A percentile compares a stretch with the other conserved stretches of the same genome.
Conservation (phyloP, 2,329 filamentous ascomycete species). For the Xylogone sp. region DNA sequence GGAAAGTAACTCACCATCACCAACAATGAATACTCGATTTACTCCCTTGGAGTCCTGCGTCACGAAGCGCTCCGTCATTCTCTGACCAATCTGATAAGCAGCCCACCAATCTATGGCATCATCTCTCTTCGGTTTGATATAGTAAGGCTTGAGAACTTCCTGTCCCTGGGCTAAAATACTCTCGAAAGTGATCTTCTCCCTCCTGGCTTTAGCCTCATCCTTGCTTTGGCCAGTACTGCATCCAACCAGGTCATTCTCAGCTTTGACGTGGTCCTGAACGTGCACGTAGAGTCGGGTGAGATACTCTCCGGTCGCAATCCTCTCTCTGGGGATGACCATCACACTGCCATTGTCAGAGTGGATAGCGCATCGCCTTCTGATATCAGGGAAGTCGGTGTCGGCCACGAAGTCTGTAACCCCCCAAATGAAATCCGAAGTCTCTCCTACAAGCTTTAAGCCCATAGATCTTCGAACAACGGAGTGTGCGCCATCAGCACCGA, state of each 20-base stretch:
- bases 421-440: conserved; percentile 56
- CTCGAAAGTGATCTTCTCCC: conserved; percentile 45
- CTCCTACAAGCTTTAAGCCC: conserved; percentile 54
- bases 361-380: conserved; percentile 53
- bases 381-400: conserved; percentile 51
- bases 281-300: conserved; percentile 62
- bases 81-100: conserved; percentile 54
- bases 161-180: conserved; percentile 65
- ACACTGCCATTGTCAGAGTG: conserved; percentile 52
- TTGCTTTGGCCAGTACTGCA: conserved; percentile 12
- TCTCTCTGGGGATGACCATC: conserved; percentile 60
- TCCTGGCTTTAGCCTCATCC: conserved; percentile 24
- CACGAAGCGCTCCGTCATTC: conserved; percentile 49
- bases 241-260: conserved; percentile 32
- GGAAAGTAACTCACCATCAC: conserved; percentile 32
- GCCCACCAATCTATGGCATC: conserved; percentile 66
- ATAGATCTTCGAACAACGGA: conserved; percentile 47
- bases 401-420: conserved; percentile 46
- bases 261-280: conserved; percentile 42
- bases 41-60: conserved; percentile 12
- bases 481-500: conserved; percentile 58
- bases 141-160: conserved; percentile 55
- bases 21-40: conserved; percentile 48
- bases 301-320: conserved; percentile 27
- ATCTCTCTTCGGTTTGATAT: conserved; percentile 59